Percentiles rank a stretch among this genome's conserved stretches.
phyloP scores from a whole-genome alignment of 208 protist genomes.

The Trypanosoma scelopori region DNA sequence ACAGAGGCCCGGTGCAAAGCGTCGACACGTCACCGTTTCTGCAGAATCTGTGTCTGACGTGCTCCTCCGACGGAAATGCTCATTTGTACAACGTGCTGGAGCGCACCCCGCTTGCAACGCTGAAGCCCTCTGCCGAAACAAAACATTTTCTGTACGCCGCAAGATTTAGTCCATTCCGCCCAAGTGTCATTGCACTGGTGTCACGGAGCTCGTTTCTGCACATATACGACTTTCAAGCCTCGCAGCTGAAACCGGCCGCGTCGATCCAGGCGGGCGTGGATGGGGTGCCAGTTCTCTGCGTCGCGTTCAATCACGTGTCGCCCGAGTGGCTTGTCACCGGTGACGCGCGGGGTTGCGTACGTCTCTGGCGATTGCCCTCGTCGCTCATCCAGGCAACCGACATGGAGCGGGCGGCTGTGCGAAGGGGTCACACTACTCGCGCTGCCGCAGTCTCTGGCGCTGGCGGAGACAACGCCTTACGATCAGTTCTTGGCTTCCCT shows the following conservation, averaged over 20 bases:
- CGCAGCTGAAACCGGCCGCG: conserved; percentile 54
- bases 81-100: conserved; percentile 81
- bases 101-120: conserved; percentile 55
- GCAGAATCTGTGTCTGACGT: conserved; percentile 83
- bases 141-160: conserved; percentile 87
- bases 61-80: conserved; percentile 83
- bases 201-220: conserved; percentile 78
- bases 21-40: conserved; percentile 84
- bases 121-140: conserved; percentile 79
- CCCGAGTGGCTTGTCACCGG: conserved; percentile 81
- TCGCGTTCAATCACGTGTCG: conserved; percentile 63
- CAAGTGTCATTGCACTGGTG: conserved; percentile 74
- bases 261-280: conserved; percentile 62
- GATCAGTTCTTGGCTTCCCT: conserved; percentile 64
- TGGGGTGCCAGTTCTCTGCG: conserved; percentile 55
- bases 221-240: conserved; percentile 85
- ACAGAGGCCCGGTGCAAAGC: conserved; percentile 78
- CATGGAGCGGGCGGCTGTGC: conserved; percentile 71
- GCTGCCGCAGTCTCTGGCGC: conserved; percentile 6
- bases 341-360: conserved; percentile 60
- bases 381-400: conserved; percentile 74
- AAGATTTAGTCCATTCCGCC: conserved; percentile 84
- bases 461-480: conserved; percentile 29
- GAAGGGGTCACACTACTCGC: conserved; percentile 27
- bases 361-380: conserved; percentile 73